Percentiles rank a stretch among this genome's conserved stretches.
phyloP scores from a whole-genome alignment of 2,329 filamentous ascomycete genomes.

The Apiospora rasikravindrae region DNA sequence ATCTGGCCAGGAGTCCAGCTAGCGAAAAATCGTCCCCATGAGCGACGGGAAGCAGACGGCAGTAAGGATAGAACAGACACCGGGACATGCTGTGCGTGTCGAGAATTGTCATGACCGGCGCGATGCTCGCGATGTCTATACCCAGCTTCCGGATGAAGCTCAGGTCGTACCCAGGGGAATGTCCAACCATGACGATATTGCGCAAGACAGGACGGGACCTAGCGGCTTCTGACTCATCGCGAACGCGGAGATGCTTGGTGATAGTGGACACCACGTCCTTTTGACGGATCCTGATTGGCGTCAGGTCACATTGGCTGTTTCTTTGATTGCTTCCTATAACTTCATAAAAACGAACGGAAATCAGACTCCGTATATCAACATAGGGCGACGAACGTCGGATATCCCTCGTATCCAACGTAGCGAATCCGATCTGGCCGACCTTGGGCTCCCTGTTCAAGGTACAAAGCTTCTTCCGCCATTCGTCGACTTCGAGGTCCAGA shows the following conservation, averaged over 20 bases:
- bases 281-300: background rate
- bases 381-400: background rate
- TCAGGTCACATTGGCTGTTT: background rate
- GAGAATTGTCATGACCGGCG: background rate
- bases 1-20: background rate
- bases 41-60: background rate
- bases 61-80: background rate
- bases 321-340: background rate
- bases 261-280: background rate
- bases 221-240: background rate
- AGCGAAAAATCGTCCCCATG: background rate
- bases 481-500: conserved; percentile 19
- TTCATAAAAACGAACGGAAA: background rate
- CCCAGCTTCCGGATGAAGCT: background rate
- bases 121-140: background rate
- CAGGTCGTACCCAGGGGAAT: background rate
- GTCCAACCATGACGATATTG: background rate
- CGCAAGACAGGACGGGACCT: background rate
- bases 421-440: background rate
- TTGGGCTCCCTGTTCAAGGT: background rate
- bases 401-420: background rate
- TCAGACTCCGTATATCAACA: background rate
- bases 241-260: background rate
- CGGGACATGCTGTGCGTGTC: background rate
- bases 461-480: background rate